phyloP scores from a whole-genome alignment of 257 asterid genomes.

The Nicotiana benthamiana region DNA sequence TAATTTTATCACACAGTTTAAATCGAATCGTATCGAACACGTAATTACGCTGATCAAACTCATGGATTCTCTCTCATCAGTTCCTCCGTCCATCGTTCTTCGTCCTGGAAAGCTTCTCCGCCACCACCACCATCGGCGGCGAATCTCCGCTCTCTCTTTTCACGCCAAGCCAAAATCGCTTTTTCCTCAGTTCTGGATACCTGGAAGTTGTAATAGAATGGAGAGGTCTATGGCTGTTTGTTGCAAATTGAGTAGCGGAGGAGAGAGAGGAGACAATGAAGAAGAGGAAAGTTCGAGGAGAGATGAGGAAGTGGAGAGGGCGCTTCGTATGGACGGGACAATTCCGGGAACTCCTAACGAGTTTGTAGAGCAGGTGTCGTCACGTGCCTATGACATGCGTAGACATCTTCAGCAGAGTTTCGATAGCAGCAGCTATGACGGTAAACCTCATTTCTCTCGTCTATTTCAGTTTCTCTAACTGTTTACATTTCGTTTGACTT shows the following conservation, averaged over 20 bases:
- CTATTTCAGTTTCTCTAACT: no score
- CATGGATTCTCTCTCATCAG: conserved; percentile 67
- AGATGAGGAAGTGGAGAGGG: conserved; percentile 78
- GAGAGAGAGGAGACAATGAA: conserved; percentile 14
- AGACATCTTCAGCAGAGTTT: conserved; percentile 83
- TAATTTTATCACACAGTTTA: no score
- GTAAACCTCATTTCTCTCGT: conserved; percentile 23
- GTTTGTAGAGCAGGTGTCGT: conserved; percentile 79
- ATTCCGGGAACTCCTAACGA: conserved; percentile 72
- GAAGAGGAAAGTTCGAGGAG: conserved; percentile 36
- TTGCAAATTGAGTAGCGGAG: conserved; percentile 27
- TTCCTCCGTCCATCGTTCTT: conserved; percentile 47
- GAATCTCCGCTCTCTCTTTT: conserved; percentile 15
- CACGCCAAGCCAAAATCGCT: conserved; percentile 7
- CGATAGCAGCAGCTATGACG: conserved; percentile 88
- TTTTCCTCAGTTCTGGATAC: conserved; percentile 8
- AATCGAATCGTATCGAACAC: background rate
- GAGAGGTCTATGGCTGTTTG: background rate
- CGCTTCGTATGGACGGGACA: conserved; percentile 82
- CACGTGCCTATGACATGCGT: conserved; percentile 90
- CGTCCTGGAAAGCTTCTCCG: conserved; percentile 33
- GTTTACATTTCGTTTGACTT: background rate
- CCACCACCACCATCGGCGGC: conserved; percentile 38
- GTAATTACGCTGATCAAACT: background rate
- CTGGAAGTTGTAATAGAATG: conserved; percentile 3